Base-by-base conservation (phyloP, 2,329 filamentous ascomycete species). In the Capronia epimyces region DNA sequence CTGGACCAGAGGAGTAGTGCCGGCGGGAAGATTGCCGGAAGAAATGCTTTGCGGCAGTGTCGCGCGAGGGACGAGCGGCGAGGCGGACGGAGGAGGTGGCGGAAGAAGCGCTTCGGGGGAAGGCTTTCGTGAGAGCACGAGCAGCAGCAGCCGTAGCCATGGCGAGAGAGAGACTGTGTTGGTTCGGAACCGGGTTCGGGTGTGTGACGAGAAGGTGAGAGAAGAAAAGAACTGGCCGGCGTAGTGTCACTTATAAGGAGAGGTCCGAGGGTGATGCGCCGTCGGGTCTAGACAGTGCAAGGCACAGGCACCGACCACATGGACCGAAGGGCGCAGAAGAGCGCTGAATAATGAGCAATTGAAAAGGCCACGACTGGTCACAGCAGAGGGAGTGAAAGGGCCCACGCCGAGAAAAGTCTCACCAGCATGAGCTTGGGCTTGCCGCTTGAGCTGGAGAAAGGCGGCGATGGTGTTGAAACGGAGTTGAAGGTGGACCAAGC, bases 11-110 rank as follows among this genome's bases (percentile, higher is more conserved):
- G 39, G 89, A 84, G 74, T 94, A 95, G 71, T 83, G 83, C 60
- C 89, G 87, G 61, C 84, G 86, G 64, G 81, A 81, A 64, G 84
- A 78, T 66, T 83, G 81, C 69, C 85, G 86, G 76, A 89, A 83
- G 61, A 81, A 78, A 63, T 85, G 80, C 61, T 84, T 80, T 36
- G 69, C 66, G 53, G 72, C 69, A 46, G 73, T 73, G 71, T 82
- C 83, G 60, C 77, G 76, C 46, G 74, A 69, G 69, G 85, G 81
- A 66, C 75, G 76, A 46, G 69, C 62, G 50, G 72, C 69, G 68
- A 68, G 64, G 58, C 67, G 66, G 61, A 69, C 46, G 21, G 54
- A 65, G 44, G 67, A 66, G 40, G 66, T 65, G 47, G 65, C 61
- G 32, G 67, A 65, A 50, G 65, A 65, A 4, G 68, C 67, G 63